Evolutionary conservation across 23 red algal species (phyloP).

Genomic region (Gracilaria gracilis): DNA sequence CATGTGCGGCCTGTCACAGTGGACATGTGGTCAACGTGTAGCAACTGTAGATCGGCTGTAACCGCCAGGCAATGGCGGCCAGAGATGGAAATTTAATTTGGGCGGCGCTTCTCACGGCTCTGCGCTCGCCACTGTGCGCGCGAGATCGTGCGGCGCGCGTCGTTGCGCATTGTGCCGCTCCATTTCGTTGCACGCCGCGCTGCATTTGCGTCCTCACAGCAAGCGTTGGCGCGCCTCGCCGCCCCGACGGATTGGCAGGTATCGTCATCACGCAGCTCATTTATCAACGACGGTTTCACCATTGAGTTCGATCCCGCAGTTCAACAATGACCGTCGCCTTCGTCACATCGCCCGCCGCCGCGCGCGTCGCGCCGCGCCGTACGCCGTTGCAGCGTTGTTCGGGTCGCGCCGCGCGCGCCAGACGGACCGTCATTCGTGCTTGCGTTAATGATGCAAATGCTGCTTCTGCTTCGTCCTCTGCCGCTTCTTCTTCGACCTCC

Average conservation of each 20-base stretch:
- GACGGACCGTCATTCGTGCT: not conserved
- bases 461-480: not conserved
- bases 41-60: too few species aligned
- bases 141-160: conserved; percentile 24
- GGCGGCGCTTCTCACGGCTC: too few species aligned
- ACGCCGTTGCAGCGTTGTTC: not conserved
- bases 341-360: conserved; percentile 1
- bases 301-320: not conserved
- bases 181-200: not conserved
- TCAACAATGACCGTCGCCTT: conserved; percentile 36
- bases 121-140: not conserved
- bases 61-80: too few species aligned
- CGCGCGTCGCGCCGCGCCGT: not conserved
- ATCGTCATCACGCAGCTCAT: not conserved
- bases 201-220: not conserved
- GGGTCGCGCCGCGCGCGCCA: not conserved
- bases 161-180: not conserved
- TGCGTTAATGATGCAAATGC: not conserved
- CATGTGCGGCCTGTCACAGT: too few species aligned
- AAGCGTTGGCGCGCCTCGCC: not conserved
- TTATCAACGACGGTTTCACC: too few species aligned
- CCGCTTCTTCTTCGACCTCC: not conserved
- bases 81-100: too few species aligned
- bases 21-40: too few species aligned
- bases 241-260: not conserved